Evolutionary conservation across 495 filamentous ascomycete genomes (phyloP).

Genomic region (Entonaema liquescens): DNA sequence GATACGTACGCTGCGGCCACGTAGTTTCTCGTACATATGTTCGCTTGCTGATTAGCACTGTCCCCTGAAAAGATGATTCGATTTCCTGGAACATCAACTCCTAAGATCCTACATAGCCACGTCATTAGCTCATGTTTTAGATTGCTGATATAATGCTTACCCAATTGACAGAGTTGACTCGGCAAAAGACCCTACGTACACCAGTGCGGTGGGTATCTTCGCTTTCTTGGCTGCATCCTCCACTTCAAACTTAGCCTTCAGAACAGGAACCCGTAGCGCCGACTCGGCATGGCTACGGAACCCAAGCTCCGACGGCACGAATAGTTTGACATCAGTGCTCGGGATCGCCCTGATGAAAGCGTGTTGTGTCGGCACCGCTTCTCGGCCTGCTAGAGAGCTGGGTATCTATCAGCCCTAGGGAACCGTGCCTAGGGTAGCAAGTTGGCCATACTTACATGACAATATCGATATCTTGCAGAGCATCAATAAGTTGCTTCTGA

Average conservation of each 20-base stretch:
- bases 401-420: not conserved
- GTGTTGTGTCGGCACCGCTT: slow-evolving; percentile 29
- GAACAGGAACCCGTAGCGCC: slow-evolving; percentile 26
- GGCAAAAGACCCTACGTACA: slow-evolving; percentile 31
- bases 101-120: slow-evolving; percentile 24
- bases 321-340: slow-evolving; percentile 35
- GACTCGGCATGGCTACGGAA: slow-evolving; percentile 23
- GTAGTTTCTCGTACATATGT: slow-evolving; percentile 37
- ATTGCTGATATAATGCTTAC: slow-evolving; percentile 9
- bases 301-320: slow-evolving; percentile 41
- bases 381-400: slow-evolving; percentile 36
- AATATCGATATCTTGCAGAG: slow-evolving; percentile 37
- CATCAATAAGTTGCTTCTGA: slow-evolving; percentile 19
- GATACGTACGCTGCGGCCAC: slow-evolving; percentile 40
- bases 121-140: not conserved
- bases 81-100: slow-evolving; percentile 34
- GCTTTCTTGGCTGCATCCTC: slow-evolving; percentile 37
- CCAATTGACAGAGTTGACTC: slow-evolving; percentile 34
- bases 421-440: not conserved
- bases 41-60: slow-evolving; percentile 33
- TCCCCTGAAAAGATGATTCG: slow-evolving; percentile 40
- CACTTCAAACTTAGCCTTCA: slow-evolving; percentile 36
- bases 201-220: slow-evolving; percentile 27
- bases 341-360: slow-evolving; percentile 41
- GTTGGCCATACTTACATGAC: slow-evolving; percentile 28